Evolutionary conservation across 2,329 filamentous ascomycete genomes (phyloP).

Genomic region (Onygenales sp.): DNA sequence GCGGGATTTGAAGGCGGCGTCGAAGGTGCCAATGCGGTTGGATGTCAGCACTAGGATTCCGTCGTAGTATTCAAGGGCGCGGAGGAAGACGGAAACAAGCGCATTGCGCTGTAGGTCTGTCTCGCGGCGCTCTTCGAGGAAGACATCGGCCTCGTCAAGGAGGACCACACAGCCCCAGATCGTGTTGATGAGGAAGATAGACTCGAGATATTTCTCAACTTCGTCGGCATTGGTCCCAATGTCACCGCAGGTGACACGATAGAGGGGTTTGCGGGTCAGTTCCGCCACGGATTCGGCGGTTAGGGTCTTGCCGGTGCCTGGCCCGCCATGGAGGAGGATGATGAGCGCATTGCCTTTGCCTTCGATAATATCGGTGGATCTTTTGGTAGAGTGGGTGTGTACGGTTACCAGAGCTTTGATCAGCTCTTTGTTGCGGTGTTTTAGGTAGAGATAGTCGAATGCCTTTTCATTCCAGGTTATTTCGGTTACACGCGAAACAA

Average conservation of each 20-base stretch:
- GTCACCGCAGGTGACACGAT: conserved; percentile 17
- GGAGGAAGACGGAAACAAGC: conserved; percentile 25
- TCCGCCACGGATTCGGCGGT: conserved; percentile 59
- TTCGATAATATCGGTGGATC: conserved; percentile 8
- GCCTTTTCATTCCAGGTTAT: not conserved
- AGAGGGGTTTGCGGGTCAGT: conserved; percentile 21
- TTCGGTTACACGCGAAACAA: not conserved
- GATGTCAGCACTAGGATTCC: conserved; percentile 30
- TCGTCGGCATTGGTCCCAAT: conserved; percentile 26
- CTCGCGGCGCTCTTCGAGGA: conserved; percentile 13
- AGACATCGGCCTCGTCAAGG: conserved; percentile 19
- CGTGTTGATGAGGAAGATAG: conserved; percentile 26
- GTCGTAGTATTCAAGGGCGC: conserved; percentile 28
- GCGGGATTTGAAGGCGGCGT: conserved; percentile 28
- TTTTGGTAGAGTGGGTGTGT: conserved; percentile 1
- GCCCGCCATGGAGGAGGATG: conserved; percentile 13
- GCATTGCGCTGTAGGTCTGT: conserved; percentile 16
- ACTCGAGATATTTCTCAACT: conserved; percentile 29
- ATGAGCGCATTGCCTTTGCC: conserved; percentile 14
- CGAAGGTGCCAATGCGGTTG: conserved; percentile 25
- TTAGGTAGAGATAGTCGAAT: not conserved
- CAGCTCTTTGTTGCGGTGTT: conserved; percentile 11
- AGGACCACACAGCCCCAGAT: conserved; percentile 26
- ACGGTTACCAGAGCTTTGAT: conserved; percentile 10
- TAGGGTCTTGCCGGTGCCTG: conserved; percentile 57